phyloP scores from a whole-genome alignment of 345 rosid species.

The Luvunga scandens region DNA sequence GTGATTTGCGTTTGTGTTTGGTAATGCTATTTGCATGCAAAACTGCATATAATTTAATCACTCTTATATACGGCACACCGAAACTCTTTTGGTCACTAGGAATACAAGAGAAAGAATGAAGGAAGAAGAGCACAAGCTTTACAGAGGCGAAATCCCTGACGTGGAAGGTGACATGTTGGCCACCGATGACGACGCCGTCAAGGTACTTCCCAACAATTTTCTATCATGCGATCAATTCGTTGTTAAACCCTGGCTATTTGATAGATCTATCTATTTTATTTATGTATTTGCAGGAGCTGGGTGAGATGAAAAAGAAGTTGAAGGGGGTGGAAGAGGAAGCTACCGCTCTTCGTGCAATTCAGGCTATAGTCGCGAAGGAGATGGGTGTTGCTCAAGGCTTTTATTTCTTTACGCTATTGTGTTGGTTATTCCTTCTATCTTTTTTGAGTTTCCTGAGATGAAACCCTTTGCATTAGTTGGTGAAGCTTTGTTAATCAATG shows the following conservation, averaged over 20 bases:
- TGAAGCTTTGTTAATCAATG: neutral
- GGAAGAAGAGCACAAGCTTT: constrained; percentile 89
- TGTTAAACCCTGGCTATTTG: neutral
- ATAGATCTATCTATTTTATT: neutral
- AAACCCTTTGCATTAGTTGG: neutral
- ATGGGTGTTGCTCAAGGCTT: constrained; percentile 89
- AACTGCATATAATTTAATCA: too few relatives aligned
- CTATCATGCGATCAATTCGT: neutral
- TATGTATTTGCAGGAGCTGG: constrained; percentile 56
- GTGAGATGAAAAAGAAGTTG: constrained; percentile 90
- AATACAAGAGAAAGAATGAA: constrained; percentile 37
- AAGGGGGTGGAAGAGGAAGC: constrained; percentile 95
- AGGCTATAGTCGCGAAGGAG: constrained; percentile 89
- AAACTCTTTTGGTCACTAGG: too few relatives aligned
- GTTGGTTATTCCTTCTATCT: neutral
- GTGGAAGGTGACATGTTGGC: constrained; percentile 74
- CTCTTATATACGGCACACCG: too few relatives aligned
- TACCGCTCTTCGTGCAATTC: constrained; percentile 93
- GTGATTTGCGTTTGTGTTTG: too few relatives aligned
- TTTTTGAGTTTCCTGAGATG: neutral
- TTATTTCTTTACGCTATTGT: neutral
- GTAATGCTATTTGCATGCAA: too few relatives aligned
- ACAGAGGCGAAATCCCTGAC: constrained; percentile 86
- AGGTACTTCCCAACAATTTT: constrained; percentile 32
- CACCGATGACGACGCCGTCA: constrained; percentile 70